Percentiles rank a stretch among this genome's conserved stretches.
These are phyloP conservation scores for Magnolia kwangsiensis DNA, from an alignment of 164 flowering plant species.

Conservation along the genomic window DNA sequence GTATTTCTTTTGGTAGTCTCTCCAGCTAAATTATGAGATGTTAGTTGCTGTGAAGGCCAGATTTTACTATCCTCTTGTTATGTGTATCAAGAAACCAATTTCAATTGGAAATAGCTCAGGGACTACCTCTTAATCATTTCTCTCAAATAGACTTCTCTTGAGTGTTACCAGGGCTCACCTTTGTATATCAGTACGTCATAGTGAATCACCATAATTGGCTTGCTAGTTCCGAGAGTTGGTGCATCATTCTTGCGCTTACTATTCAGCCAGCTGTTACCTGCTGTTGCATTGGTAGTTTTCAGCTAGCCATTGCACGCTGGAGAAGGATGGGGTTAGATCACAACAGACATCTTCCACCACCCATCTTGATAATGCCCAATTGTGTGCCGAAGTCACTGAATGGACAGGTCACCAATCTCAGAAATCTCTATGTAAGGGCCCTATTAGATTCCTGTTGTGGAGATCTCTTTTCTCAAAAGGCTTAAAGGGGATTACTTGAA, in stretches of 20 bases:
- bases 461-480: not conserved
- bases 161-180: not conserved
- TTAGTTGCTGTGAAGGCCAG: not conserved
- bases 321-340: not conserved
- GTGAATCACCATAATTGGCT: no score
- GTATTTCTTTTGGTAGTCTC: not conserved
- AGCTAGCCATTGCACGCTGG: not conserved
- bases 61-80: not conserved
- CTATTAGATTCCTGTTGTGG: not conserved
- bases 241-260: not conserved
- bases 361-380: not conserved
- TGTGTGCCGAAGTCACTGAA: not conserved
- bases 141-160: conserved; percentile 1
- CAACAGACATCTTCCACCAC: not conserved
- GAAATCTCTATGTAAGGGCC: not conserved
- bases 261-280: not conserved
- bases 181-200: no score
- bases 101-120: not conserved
- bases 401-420: not conserved
- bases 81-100: not conserved
- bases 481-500: not conserved
- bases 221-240: not conserved
- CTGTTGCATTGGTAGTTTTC: not conserved
- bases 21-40: not conserved
- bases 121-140: not conserved